Evolutionary conservation across 2,329 filamentous ascomycete species (phyloP).

Genomic region (Fusarium piperis): DNA sequence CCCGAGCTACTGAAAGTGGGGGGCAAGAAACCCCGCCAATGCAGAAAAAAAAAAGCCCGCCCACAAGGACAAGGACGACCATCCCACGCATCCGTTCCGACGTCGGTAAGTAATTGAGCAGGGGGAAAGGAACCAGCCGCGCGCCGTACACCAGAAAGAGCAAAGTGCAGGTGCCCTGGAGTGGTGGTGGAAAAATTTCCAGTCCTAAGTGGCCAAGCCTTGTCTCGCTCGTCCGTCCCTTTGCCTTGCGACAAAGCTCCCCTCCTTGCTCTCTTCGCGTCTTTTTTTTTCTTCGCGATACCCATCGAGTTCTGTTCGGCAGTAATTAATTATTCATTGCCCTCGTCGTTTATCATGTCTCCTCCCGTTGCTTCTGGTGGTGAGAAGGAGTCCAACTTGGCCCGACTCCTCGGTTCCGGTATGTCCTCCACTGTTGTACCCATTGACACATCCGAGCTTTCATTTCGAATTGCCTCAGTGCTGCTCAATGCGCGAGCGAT

Average conservation of each 20-base stretch:
- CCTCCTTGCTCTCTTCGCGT: constrained; percentile 1
- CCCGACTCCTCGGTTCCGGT: constrained; percentile 93
- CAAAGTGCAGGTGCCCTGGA: constrained; percentile 31
- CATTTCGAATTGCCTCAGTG: not conserved
- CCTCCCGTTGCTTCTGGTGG: constrained; percentile 58
- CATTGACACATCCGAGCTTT: constrained; percentile 16
- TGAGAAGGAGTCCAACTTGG: constrained; percentile 87
- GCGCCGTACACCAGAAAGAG: constrained; percentile 25
- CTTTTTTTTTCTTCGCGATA: constrained; percentile 10
- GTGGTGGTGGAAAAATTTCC: constrained; percentile 41
- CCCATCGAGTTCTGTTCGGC: constrained; percentile 1
- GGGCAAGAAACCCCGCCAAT: not conserved
- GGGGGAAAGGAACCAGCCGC: constrained; percentile 23
- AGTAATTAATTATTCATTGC: constrained; percentile 5
- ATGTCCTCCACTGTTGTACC: constrained; percentile 31
- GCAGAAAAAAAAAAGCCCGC: constrained; percentile 21
- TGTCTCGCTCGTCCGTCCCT: not conserved
- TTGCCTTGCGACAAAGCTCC: constrained; percentile 24
- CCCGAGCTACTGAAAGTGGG: not conserved
- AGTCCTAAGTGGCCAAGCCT: constrained; percentile 12
- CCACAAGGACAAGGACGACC: not conserved
- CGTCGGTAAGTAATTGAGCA: constrained; percentile 39
- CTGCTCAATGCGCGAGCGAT: not conserved
- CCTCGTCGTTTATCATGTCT: constrained; percentile 61
- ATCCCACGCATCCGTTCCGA: constrained; percentile 35